Evolutionary conservation across 2,329 filamentous ascomycete genomes (phyloP), one percentile per base, ranked within the genome.

Genomic region (Malbranchea cinnamomea): DNA sequence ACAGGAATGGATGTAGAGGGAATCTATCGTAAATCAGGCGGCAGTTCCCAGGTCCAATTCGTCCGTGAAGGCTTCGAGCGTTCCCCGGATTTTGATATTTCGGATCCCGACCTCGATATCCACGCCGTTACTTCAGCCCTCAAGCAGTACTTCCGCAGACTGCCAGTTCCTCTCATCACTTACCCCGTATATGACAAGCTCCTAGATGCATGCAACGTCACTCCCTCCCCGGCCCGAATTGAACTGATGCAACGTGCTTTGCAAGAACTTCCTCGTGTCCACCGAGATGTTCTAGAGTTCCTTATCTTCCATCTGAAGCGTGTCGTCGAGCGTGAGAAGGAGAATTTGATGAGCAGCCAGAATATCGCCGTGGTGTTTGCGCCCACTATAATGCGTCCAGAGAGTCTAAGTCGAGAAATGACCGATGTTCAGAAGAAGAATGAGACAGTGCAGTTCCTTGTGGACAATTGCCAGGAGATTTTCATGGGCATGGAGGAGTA

Each of bases 351-450:
- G 89, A 93, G 83, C 14, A 81, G 87, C 33, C 81, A 91, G 57
- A 98, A 98, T 50, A 61, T 95, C 37, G 84, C 89, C 3, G 89
- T 98, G 23, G 89, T 98, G 21, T 98, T 98, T 51, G 89, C 89
- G 6, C 89, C 89, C 5, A 98, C 89, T 1, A 91, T 98, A 44
- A 92, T 98, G 82, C 73, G 87, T 43, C 84, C 91, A 33, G 68
- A 75, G 49, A 87, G 78, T 46, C 70, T 95, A 37, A 83, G 92
- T 53, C 75, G 84, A 37, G 89, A 98, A 54, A 91, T 98, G 74
- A 87, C 77, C 17, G 89, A 98, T 51, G 92, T 93, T 66, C 80
- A 89, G 50, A 71, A 77, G 43, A 94, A 95, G 67, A 92, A 93
- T 44, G 68, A 78, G 40, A 83, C 83, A 4, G 77, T 95, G 41